A percentile compares a stretch with the other conserved stretches of the same genome.
Conservation (phyloP, 495 filamentous ascomycete genomes). For the Xylaria bambusicola region DNA sequence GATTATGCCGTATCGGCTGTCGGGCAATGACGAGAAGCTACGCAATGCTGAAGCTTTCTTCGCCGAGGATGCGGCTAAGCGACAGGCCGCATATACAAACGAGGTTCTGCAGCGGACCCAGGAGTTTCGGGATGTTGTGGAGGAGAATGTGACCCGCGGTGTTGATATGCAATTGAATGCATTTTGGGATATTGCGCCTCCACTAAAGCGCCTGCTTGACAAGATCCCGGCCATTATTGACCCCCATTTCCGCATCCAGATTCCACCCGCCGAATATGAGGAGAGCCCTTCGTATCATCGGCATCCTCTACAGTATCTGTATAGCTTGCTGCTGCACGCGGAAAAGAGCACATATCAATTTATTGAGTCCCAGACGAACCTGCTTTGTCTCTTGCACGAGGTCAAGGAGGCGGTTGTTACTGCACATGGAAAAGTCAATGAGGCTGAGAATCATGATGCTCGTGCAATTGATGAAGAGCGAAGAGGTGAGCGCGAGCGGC, state of each 20-base stretch:
- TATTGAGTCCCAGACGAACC: constrained; percentile 90
- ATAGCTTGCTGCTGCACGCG: constrained; percentile 77
- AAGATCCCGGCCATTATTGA: constrained; percentile 63
- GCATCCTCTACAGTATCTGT: constrained; percentile 86
- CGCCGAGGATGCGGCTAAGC: constrained; percentile 68
- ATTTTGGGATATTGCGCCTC: constrained; percentile 97
- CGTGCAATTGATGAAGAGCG: constrained; percentile 62
- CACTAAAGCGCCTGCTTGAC: constrained; percentile 71
- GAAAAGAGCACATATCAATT: constrained; percentile 93
- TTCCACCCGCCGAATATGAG: constrained; percentile 74
- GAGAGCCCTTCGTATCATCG: constrained; percentile 81
- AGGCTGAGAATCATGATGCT: constrained; percentile 59
- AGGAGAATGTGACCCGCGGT: constrained; percentile 80
- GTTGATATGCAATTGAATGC: constrained; percentile 88
- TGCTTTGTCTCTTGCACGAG: constrained; percentile 91
- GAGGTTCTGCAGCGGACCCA: constrained; percentile 69
- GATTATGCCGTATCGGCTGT: constrained; percentile 74
- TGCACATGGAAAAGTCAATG: constrained; percentile 56
- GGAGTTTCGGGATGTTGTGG: constrained; percentile 78
- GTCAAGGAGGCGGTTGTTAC: constrained; percentile 76
- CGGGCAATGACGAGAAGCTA: constrained; percentile 70
- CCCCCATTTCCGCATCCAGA: constrained; percentile 58
- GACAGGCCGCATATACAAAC: constrained; percentile 63
- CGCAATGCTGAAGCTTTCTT: constrained; percentile 80
- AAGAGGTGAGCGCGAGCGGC: constrained; percentile 61